Conservation (phyloP, 192 early-diverging fungal species). For the Chytriomyces sp. region DNA sequence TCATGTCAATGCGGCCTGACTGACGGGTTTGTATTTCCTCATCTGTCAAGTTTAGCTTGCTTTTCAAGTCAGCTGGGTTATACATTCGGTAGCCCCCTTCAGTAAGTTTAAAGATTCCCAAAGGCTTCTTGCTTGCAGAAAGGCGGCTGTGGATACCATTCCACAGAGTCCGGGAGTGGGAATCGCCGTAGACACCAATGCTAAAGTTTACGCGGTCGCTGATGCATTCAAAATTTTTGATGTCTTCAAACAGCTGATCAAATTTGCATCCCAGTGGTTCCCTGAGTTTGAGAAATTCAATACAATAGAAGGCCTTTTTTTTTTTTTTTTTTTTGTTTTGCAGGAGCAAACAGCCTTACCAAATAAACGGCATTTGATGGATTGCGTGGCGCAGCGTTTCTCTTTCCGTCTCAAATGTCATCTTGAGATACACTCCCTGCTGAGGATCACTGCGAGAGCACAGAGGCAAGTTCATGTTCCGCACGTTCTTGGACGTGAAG, state of each 20-base stretch:
- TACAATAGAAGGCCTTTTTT: background rate
- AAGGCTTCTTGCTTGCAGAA: background rate
- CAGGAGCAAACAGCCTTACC: background rate
- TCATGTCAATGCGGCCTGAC: background rate
- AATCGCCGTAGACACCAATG: constrained; percentile 23
- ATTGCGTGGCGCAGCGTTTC: constrained; percentile 14
- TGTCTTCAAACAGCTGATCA: constrained; percentile 29
- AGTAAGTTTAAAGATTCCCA: background rate
- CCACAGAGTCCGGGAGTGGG: constrained; percentile 21
- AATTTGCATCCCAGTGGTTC: constrained; percentile 25
- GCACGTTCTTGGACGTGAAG: background rate
- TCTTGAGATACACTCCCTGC: constrained; percentile 17
- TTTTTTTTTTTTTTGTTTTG: background rate
- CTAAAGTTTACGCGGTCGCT: background rate
- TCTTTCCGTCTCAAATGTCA: constrained; percentile 5
- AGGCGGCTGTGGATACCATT: constrained; percentile 7
- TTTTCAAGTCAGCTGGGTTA: background rate
- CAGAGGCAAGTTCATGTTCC: background rate
- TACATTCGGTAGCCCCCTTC: too few species aligned
- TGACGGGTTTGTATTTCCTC: background rate
- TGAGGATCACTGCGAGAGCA: background rate
- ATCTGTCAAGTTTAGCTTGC: background rate
- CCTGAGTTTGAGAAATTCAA: background rate
- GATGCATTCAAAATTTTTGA: constrained; percentile 5
- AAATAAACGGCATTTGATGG: constrained; percentile 5